Evolutionary conservation across 495 filamentous ascomycete genomes (phyloP).

Genomic region (Penicillium egyptiacum): DNA sequence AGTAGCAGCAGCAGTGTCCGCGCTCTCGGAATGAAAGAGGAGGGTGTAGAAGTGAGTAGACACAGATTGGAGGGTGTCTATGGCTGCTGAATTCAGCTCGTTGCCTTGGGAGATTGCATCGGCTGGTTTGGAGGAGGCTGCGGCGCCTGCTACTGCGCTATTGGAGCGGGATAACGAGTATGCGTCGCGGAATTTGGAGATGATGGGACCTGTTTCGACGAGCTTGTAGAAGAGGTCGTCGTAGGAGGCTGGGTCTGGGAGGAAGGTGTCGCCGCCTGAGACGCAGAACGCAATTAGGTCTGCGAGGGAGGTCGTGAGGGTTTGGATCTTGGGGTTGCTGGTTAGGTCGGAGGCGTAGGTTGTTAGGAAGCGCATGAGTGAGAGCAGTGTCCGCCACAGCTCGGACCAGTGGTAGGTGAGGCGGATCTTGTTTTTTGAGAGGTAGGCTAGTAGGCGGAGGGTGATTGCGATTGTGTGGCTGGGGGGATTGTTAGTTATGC

Average conservation of each 20-base stretch:
- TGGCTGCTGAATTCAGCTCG: constrained; percentile 51
- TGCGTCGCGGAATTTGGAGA: constrained; percentile 77
- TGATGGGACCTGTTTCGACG: constrained; percentile 82
- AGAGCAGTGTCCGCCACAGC: constrained; percentile 85
- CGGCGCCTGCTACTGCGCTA: not conserved
- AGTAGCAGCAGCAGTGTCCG: constrained; percentile 13
- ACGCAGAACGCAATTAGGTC: constrained; percentile 84
- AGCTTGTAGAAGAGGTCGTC: constrained; percentile 99
- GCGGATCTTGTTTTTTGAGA: constrained; percentile 74
- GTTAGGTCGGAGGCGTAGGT: constrained; percentile 78
- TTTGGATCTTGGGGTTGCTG: constrained; percentile 58
- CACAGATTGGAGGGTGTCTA: constrained; percentile 80
- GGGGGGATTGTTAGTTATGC: constrained; percentile 9
- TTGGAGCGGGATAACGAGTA: constrained; percentile 46
- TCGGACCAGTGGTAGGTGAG: constrained; percentile 93
- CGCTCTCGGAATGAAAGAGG: constrained; percentile 61
- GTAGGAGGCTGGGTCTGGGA: constrained; percentile 85
- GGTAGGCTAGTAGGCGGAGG: constrained; percentile 76
- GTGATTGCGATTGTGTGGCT: constrained; percentile 68
- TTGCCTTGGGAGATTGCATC: constrained; percentile 17
- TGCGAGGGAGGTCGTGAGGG: constrained; percentile 56
- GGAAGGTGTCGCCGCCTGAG: constrained; percentile 85
- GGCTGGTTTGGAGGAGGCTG: constrained; percentile 15
- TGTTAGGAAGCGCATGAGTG: constrained; percentile 86
- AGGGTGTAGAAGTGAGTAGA: constrained; percentile 84